Evolutionary conservation across 352 stramenopile species (phyloP).

Genomic region (Thalassiosira livingstoniorum): DNA sequence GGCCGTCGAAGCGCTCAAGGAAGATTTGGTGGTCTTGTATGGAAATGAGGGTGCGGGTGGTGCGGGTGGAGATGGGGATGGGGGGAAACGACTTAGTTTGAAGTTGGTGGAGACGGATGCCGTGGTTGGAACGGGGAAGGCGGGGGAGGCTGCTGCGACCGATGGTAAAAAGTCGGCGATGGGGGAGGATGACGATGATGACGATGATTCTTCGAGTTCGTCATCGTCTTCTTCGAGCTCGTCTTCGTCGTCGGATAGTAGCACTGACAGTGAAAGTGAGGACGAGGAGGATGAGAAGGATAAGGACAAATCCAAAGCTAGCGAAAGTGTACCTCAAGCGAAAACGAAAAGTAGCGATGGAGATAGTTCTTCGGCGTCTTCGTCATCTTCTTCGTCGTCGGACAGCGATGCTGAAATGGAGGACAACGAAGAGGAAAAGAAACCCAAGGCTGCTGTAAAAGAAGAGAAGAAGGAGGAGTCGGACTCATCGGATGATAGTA

Average conservation of each 20-base stretch:
- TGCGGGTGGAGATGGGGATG: neutral
- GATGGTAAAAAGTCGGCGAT: neutral
- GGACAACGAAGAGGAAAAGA: constrained; percentile 2
- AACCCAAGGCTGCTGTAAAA: neutral
- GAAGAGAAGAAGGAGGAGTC: constrained; percentile 20
- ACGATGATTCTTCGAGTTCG: neutral
- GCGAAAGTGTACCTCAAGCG: constrained; percentile 2
- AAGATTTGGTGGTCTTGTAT: constrained; percentile 60
- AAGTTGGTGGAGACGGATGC: constrained; percentile 39
- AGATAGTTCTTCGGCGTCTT: neutral
- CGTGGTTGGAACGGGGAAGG: neutral
- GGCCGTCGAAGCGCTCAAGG: constrained; percentile 37
- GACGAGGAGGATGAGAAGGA: neutral
- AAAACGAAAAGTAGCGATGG: constrained; percentile 10
- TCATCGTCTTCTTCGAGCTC: constrained; percentile 22
- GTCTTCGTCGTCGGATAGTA: constrained; percentile 9
- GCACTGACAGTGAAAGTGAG: neutral
- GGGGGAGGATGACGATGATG: neutral
- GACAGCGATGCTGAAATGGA: neutral
- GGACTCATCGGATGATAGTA: neutral
- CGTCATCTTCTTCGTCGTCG: neutral
- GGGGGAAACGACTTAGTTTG: constrained; percentile 33
- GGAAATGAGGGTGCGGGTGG: constrained; percentile 3
- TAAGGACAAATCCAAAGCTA: neutral
- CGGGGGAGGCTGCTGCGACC: neutral